phyloP scores from a whole-genome alignment of 192 early-diverging fungal species.

The Diversispora epigaea region DNA sequence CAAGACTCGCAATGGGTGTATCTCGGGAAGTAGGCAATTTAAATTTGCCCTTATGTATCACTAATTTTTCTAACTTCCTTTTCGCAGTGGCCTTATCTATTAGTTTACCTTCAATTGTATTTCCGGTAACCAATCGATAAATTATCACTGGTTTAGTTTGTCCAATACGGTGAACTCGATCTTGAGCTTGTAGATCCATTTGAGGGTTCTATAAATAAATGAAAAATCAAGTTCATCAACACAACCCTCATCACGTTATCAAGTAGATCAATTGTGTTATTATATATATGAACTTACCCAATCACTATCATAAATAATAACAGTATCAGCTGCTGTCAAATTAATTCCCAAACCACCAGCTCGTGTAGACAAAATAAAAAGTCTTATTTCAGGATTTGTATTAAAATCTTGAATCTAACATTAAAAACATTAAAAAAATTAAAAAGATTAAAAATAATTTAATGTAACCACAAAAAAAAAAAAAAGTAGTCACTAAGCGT shows the following conservation, averaged over 20 bases:
- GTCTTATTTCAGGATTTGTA: slow-evolving; percentile 52
- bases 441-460: too few relatives aligned
- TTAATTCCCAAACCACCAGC: slow-evolving; percentile 98
- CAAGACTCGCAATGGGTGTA: slow-evolving; percentile 40
- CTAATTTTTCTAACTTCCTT: slow-evolving; percentile 86
- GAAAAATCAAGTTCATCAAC: slow-evolving; percentile 21
- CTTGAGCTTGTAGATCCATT: slow-evolving; percentile 95
- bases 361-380: slow-evolving; percentile 94
- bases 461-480: neutral
- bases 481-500: neutral
- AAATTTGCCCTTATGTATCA: slow-evolving; percentile 89
- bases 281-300: slow-evolving; percentile 58
- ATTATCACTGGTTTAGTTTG: slow-evolving; percentile 90
- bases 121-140: slow-evolving; percentile 82
- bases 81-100: slow-evolving; percentile 80
- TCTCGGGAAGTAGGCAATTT: slow-evolving; percentile 50
- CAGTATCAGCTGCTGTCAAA: slow-evolving; percentile 93
- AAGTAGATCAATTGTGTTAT: neutral
- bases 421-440: neutral
- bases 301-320: slow-evolving; percentile 93
- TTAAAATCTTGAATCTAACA: slow-evolving; percentile 74
- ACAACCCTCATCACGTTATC: neutral
- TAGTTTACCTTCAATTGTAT: slow-evolving; percentile 84
- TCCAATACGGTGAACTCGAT: slow-evolving; percentile 95
- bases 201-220: slow-evolving; percentile 81